Evolutionary conservation across 768 basidiomycete genomes (phyloP), one percentile per base, ranked within the genome.

Genomic region (Phylloporus sp.): DNA sequence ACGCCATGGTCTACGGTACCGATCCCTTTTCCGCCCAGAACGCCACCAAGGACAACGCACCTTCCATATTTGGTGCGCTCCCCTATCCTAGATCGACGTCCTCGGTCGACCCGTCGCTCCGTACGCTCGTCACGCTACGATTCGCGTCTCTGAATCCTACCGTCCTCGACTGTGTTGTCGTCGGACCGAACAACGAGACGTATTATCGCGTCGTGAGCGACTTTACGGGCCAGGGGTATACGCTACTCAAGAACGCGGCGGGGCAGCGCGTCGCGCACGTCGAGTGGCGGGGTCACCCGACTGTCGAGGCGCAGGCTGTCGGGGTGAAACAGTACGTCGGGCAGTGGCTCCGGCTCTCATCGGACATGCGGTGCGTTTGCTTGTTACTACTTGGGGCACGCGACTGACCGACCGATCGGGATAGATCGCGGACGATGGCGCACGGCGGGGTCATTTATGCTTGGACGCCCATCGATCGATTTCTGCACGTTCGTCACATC

Each of bases 21-120:
- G 46, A 65, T 29, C 63, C 63, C 15, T 65, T 65, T 32, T 50
- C 61, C 5, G 63, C 63, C 4, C 65, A 67, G 28, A 46, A 51
- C 22, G 53, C 58, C 23, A 48, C 61, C 15, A 51, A 32, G 22
- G 44, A 49, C 18, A 23, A 21, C 22, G 38, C 67, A 9, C 77
- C 81, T 38, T 83, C 82, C 38, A 64, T 83, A 47, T 80, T 77
- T 55, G 82, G 82, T 6, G 81, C 81, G 0, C 76, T 84, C 17
- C 82, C 82, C 23, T 81, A 78, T 54, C 73, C 78, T 0, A 43
- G 20, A 15, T 34, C 64, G 20, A 46, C 68, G 24, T 49, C 70
- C 26, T 52, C 47, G 20, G 40, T 18, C 38, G 35, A 56, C 20
- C 57, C 67, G 6, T 28, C 66, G 20, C 54, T 71, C 14, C 63